Conservation (phyloP, 2,329 filamentous ascomycete species). For the Ophiosphaerella korrae region DNA sequence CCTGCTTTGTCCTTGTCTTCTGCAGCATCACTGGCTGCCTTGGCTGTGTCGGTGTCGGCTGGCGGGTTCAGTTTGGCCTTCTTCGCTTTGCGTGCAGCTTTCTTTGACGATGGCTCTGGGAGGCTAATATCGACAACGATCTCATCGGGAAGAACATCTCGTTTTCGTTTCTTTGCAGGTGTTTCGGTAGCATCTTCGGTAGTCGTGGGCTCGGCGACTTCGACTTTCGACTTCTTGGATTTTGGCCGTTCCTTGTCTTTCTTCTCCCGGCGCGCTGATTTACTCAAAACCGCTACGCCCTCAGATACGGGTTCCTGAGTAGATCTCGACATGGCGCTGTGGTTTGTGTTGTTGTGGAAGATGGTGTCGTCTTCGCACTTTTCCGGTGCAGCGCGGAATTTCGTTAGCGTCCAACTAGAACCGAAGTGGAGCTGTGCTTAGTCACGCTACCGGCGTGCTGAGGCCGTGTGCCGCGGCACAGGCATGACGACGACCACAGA, state of each 20-base stretch:
- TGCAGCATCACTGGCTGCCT: slow-evolving; percentile 44
- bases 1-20: slow-evolving; percentile 42
- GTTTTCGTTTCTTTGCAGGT: slow-evolving; percentile 54
- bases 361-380: slow-evolving; percentile 13
- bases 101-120: slow-evolving; percentile 96
- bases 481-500: too few species aligned
- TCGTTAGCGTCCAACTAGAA: slow-evolving; percentile 12
- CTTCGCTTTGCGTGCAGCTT: slow-evolving; percentile 85
- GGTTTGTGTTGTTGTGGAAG: slow-evolving; percentile 5
- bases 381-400: slow-evolving; percentile 22
- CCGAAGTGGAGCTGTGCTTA: slow-evolving; percentile 14
- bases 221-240: slow-evolving; percentile 20
- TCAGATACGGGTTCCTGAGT: slow-evolving; percentile 8
- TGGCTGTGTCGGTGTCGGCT: slow-evolving; percentile 12
- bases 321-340: slow-evolving; percentile 13
- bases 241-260: slow-evolving; percentile 31
- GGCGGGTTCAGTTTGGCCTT: slow-evolving; percentile 67
- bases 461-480: too few species aligned
- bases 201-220: slow-evolving; percentile 18
- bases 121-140: slow-evolving; percentile 87
- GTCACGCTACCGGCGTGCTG: slow-evolving; percentile 12
- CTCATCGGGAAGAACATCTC: slow-evolving; percentile 64
- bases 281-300: slow-evolving; percentile 12
- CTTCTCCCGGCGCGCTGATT: slow-evolving; percentile 31
- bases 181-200: slow-evolving; percentile 16